Percentiles rank a stretch among this genome's conserved stretches.
phyloP scores from a whole-genome alignment of 305 asterid species.

The Andrographis paniculata region DNA sequence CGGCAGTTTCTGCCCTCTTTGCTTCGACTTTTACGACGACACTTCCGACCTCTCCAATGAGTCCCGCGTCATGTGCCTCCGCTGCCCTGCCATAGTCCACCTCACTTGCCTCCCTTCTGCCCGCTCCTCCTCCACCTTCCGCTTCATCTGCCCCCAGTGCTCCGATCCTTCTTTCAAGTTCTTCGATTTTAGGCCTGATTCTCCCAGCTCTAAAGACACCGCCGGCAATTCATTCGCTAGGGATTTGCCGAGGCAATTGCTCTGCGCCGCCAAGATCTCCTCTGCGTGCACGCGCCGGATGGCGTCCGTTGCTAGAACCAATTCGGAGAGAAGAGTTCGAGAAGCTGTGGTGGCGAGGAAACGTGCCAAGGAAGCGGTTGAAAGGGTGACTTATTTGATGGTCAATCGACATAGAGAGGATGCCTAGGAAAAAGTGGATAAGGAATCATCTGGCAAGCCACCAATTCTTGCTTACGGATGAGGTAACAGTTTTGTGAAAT shows the following conservation, averaged over 20 bases:
- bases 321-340: constrained; percentile 25
- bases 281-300: constrained; percentile 21
- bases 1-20: constrained; percentile 29
- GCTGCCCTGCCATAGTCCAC: constrained; percentile 32
- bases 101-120: constrained; percentile 26
- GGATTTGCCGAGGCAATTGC: constrained; percentile 18
- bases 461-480: neutral
- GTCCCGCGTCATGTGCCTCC: constrained; percentile 25
- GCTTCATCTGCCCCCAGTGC: constrained; percentile 30
- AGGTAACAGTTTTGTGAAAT: neutral
- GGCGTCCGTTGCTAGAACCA: constrained; percentile 25
- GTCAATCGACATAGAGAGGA: constrained; percentile 6
- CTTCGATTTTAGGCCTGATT: neutral
- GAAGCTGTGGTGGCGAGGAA: constrained; percentile 23
- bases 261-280: constrained; percentile 29
- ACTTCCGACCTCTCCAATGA: constrained; percentile 8
- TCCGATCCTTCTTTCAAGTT: constrained; percentile 21
- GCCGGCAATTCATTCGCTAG: neutral
- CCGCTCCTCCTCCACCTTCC: constrained; percentile 18
- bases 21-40: constrained; percentile 25
- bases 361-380: constrained; percentile 26
- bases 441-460: constrained; percentile 1
- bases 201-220: neutral
- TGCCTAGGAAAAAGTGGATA: constrained; percentile 17
- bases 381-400: constrained; percentile 19